Percentiles rank a stretch among this genome's conserved stretches.
Evolutionary conservation across 2,329 filamentous ascomycete species (phyloP).

Genomic region (Calycina herbarum): DNA sequence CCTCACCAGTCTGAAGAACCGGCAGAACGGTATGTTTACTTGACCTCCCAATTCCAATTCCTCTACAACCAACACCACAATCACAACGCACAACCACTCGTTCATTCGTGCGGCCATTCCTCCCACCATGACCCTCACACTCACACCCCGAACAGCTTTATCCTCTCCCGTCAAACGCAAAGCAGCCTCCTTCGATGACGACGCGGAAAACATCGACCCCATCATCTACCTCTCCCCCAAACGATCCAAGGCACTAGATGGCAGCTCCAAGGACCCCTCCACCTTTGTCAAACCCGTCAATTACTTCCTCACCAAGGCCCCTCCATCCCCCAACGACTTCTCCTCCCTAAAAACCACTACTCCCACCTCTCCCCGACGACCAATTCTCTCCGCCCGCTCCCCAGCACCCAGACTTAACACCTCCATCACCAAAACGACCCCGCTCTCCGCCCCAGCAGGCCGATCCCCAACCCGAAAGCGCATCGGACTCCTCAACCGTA

Average conservation of each 20-base stretch:
- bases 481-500: constrained; percentile 66
- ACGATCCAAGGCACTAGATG: constrained; percentile 54
- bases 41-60: constrained; percentile 9
- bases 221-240: constrained; percentile 51
- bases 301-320: constrained; percentile 38
- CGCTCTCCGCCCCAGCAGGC: constrained; percentile 69
- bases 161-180: constrained; percentile 54
- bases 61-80: constrained; percentile 24
- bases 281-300: constrained; percentile 33
- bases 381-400: constrained; percentile 54
- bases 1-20: constrained; percentile 74
- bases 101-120: constrained; percentile 23
- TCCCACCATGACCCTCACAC: constrained; percentile 31
- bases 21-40: constrained; percentile 62
- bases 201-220: constrained; percentile 64
- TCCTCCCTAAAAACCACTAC: constrained; percentile 25
- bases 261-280: constrained; percentile 34
- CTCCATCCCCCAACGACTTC: constrained; percentile 36
- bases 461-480: constrained; percentile 79
- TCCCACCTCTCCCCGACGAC: constrained; percentile 31
- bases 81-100: neutral
- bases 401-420: constrained; percentile 49
- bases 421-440: constrained; percentile 48
- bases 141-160: constrained; percentile 25
- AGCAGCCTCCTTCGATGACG: constrained; percentile 52